A percentile compares a stretch with the other conserved stretches of the same genome.
Evolutionary conservation across 495 filamentous ascomycete species (phyloP).

Genomic region (Aspergillus wentii): DNA sequence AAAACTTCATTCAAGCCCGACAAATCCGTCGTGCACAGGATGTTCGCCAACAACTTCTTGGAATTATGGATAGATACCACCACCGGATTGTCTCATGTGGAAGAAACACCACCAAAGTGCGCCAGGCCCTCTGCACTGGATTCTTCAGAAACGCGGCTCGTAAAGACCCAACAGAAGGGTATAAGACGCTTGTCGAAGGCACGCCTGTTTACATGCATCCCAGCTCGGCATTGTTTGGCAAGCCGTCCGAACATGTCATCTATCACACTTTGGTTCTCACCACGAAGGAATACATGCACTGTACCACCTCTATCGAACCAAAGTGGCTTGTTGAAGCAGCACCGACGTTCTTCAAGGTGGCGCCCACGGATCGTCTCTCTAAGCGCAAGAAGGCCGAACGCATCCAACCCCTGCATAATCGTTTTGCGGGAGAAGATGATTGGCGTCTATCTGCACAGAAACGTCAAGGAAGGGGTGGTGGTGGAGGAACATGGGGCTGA

Average conservation of each 20-base stretch:
- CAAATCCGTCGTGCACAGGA: slow-evolving; percentile 85
- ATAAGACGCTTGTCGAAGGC: slow-evolving; percentile 92
- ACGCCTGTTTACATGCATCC: slow-evolving; percentile 95
- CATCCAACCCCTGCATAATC: slow-evolving; percentile 91
- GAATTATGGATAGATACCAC: slow-evolving; percentile 86
- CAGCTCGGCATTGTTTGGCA: slow-evolving; percentile 84
- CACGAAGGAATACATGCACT: slow-evolving; percentile 97
- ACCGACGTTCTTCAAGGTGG: slow-evolving; percentile 97
- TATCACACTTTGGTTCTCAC: slow-evolving; percentile 87
- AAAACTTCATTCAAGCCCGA: slow-evolving; percentile 95
- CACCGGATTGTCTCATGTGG: slow-evolving; percentile 80
- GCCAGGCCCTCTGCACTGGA: slow-evolving; percentile 87
- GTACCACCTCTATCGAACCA: slow-evolving; percentile 84
- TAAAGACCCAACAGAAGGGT: slow-evolving; percentile 94
- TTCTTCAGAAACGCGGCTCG: slow-evolving; percentile 95
- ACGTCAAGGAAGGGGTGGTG: slow-evolving; percentile 80
- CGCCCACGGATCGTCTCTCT: slow-evolving; percentile 78
- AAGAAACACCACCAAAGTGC: slow-evolving; percentile 76
- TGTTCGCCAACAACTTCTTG: slow-evolving; percentile 83
- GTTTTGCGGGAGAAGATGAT: slow-evolving; percentile 85
- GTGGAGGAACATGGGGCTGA: slow-evolving; percentile 93
- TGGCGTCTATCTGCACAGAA: slow-evolving; percentile 91
- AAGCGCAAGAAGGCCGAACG: slow-evolving; percentile 92
- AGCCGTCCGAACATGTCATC: slow-evolving; percentile 92
- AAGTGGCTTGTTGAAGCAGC: slow-evolving; percentile 90